Base-by-base conservation (phyloP, 1,139 yeast species). In the Geotrichum europaeum region DNA sequence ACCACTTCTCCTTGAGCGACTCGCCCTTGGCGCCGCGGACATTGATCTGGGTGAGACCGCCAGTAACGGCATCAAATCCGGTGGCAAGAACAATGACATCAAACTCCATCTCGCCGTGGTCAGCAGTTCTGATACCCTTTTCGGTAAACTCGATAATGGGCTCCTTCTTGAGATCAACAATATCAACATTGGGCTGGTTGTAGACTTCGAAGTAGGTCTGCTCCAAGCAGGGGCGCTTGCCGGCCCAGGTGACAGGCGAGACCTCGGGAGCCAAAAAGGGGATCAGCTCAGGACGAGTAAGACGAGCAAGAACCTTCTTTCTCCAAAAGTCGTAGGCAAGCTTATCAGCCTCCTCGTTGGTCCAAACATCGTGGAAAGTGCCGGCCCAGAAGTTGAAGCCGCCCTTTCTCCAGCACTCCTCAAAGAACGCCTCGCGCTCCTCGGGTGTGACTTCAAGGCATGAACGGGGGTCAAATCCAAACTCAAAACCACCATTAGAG, bases 61-160 rank as follows among this genome's bases (percentile, higher is more conserved):
- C 75, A 47, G 74, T 71, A 52, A 68, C 65, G 18, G 72, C 68
- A 58, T 72, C 75, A 61, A 72, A 72, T 2, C 74, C 75, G n/a
- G 74, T 72, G 13, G 75, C 75, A 47, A 70, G 64, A 22, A 68
- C 63, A 57, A 72, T 64, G 30, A 69, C 51, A 58, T 71, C 74
- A 60, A 72, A 61, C 55, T 71, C 71, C 54, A 59, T 60, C 36
- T 65, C 65, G 13, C 61, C 62, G 22, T 67, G 68, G 36, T 65
- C 67, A 15, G 57, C 59, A 25, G 69, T 64, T 25, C 59, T 60
- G 58, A 69, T 61, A 12, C 72, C 71, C 32, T 61, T 66, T 52
- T 65, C 69, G 51, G 69, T 68, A 52, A 71, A 62, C 57, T 67
- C 68, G 15, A 58, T 55, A 53, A 70, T 66, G 51, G 72, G 71